Evolutionary conservation across 179 eudicot species (phyloP), one percentile per base, ranked within the genome.

Genomic region (Camellia oleifera): DNA sequence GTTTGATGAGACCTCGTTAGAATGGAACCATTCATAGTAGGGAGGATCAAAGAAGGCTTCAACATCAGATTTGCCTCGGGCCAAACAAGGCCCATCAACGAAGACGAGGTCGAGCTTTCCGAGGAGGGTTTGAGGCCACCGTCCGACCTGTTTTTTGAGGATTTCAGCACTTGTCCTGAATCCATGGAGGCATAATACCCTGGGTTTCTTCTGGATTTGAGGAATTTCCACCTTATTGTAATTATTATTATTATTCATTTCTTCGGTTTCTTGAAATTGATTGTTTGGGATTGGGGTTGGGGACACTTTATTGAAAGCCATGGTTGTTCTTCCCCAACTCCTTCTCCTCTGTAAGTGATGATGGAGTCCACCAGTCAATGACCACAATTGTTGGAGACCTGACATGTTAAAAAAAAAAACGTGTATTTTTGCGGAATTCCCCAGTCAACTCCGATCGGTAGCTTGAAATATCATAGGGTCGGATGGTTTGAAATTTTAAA

Each of bases 21-120:
- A 81, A 26, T 88, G 92, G 81, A 86, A 92, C 97, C 97, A 92
- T 74, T 89, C 92, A 56, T 75, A 91, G 84, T 85, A 88, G 73
- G 97, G 95, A 84, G 93, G 93, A 65, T 91, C 93, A 77, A 78
- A 90, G 14, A 88, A 77, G n/a, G 89, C 92, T 56, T 91, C 91
- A 11, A 92, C 90, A 14, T 78, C 92, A 9, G 90, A 88, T n/a
- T 86, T 85, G 18, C 88, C 91, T 11, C 45, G 73, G 23, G 88
- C 82, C 2, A 83, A 87, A 48, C 69, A 84, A 18, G 87, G 86
- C 0, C 70, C 97, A 23, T 92, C 90, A 40, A 84, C 20, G 79
- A 85, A 92, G 50, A 87, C 87, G 58, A 92, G 89, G 81, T 92
- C 94, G 57, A 92, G 78, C 66, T 80, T 88, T 3, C 78, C 62